A percentile compares a stretch with the other conserved stretches of the same genome.
Conservation (phyloP, 345 rosid species). For the Eucalyptus curtisii region DNA sequence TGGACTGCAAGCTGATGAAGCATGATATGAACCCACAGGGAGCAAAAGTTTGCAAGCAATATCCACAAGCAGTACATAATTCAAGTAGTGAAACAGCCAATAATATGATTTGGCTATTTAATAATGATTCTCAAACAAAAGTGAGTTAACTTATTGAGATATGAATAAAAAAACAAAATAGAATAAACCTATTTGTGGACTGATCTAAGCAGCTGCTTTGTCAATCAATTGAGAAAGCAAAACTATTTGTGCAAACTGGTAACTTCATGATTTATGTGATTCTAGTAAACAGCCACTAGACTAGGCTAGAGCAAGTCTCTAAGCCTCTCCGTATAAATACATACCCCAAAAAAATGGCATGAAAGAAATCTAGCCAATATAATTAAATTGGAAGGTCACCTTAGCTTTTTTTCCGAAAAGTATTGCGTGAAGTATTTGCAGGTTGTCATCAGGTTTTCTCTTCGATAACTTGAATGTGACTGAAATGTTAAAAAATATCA, state of each 20-base stretch:
- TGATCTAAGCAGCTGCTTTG: not conserved
- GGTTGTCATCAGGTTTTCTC: conserved; percentile 88
- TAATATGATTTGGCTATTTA: not conserved
- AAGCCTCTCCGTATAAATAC: not conserved
- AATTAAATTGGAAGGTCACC: conserved; percentile 21
- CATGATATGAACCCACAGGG: not conserved
- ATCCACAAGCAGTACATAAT: not conserved
- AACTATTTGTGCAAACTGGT: not conserved
- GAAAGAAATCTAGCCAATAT: not conserved
- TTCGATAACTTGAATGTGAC: conserved; percentile 95
- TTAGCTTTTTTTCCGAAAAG: conserved; percentile 97
- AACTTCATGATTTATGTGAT: not conserved
- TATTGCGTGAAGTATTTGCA: conserved; percentile 60
- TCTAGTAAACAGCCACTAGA: not conserved
- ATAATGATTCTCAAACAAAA: not conserved
- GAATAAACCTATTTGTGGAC: not conserved
- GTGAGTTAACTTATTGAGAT: not conserved
- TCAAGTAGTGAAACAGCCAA: not conserved
- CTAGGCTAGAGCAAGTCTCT: not conserved
- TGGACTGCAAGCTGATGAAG: not conserved
- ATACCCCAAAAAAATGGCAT: not conserved
- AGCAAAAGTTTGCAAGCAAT: not conserved
- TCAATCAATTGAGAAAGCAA: not conserved
- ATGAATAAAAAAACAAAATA: not conserved
- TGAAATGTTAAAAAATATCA: conserved; percentile 21